Conservation (phyloP, 495 filamentous ascomycete species). For the Bryoglossum gracile region DNA sequence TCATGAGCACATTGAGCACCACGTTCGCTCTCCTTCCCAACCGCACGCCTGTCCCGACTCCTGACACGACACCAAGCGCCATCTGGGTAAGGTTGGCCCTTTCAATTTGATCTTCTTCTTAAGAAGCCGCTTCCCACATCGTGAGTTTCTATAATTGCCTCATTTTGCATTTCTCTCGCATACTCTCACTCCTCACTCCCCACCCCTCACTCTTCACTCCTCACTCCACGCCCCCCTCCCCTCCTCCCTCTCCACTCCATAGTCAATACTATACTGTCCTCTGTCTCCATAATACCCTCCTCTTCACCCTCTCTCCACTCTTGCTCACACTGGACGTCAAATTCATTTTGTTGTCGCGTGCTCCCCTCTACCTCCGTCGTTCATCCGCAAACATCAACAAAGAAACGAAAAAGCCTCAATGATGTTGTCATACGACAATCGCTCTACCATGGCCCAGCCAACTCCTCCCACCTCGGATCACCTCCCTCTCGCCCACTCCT, state of each 20-base stretch:
- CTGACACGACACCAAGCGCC: too few species aligned
- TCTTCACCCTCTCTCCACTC: background rate
- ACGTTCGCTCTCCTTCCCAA: too few species aligned
- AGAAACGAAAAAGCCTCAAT: conserved; percentile 1
- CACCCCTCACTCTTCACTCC: background rate
- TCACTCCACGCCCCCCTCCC: conserved; percentile 2
- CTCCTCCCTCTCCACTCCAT: background rate
- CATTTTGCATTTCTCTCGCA: conserved; percentile 7
- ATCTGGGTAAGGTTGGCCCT: too few species aligned
- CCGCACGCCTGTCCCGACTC: too few species aligned
- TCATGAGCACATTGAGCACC: too few species aligned
- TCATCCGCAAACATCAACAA: background rate
- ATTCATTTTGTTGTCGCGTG: conserved; percentile 6
- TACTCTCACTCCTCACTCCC: background rate
- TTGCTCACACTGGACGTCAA: background rate
- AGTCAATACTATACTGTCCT: background rate
- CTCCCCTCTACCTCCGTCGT: background rate
- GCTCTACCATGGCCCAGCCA: conserved; percentile 8
- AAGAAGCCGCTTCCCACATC: conserved; percentile 19
- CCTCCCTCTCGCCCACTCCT: conserved; percentile 5
- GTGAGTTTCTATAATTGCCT: conserved; percentile 22
- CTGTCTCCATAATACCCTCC: too few species aligned
- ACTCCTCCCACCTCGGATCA: conserved; percentile 12
- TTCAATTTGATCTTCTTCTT: too few species aligned
- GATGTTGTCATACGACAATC: conserved; percentile 25